Evolutionary conservation across 2,329 filamentous ascomycete genomes (phyloP), one percentile per base, ranked within the genome.

Genomic region (Beauveria brongniartii): DNA sequence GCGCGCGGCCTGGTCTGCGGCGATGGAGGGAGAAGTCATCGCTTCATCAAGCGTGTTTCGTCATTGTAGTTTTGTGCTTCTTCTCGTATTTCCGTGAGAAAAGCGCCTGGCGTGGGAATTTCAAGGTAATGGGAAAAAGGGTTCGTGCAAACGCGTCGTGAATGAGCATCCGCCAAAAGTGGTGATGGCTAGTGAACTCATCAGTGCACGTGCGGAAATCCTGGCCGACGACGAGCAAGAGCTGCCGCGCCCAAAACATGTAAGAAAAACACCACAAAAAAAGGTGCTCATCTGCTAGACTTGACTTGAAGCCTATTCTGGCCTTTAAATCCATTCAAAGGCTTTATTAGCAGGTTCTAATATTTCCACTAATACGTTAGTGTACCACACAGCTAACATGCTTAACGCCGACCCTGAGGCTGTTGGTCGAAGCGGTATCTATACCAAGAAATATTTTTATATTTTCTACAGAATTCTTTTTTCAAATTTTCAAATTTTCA

Each of bases 1-100:
- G 57, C 71, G 77, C 72, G 71, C 80, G 69, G 77, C 84, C 76
- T 77, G 68, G 22, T 70, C 64, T 10, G 72, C 65, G 24, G 75
- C 66, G 63, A 80, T 65, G 50, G 68, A 55, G 50, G 68, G 54
- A 4, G 61, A 59, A 10, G 63, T 16, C 51, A 50, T 48, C 40
- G 2, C 5, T 41, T 58, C 30, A 30, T 9, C 8, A 20, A 10
- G 16, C 46, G 28, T 47, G 12, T 5, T 18, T 40, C 8, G 9
- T 48, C 55, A 57, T 48, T 12, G 26, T 37, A 14, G 34, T 16
- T 34, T 34, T 34, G 12, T 14, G 14, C 7, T 24, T 4, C 16
- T 22, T 40, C 7, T 7, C 44, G 9, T 6, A 14, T n/a, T 8
- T 3, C 18, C 12, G 30, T 26, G 1, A 30, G 28, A 18, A 20